phyloP scores from a whole-genome alignment of 2,329 filamentous ascomycete species.

The Fusarium vanettenii region DNA sequence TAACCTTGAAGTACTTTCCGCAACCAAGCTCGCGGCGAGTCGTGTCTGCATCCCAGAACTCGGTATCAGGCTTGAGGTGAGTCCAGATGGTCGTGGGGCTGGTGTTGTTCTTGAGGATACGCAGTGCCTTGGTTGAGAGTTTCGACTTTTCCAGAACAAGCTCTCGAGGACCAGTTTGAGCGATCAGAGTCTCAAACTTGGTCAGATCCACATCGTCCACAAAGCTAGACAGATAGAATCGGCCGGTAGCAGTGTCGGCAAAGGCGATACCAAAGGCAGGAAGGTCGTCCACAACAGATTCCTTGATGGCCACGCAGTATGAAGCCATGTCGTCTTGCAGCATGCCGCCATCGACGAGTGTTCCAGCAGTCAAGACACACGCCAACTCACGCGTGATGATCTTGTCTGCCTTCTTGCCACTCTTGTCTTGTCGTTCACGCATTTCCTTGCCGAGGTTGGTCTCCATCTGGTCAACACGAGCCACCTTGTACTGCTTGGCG shows the following conservation, averaged over 20 bases:
- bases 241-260: conserved; percentile 93
- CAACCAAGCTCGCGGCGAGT: conserved; percentile 84
- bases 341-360: conserved; percentile 95
- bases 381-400: conserved; percentile 92
- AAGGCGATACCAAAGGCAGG: conserved; percentile 93
- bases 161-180: conserved; percentile 90
- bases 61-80: conserved; percentile 83
- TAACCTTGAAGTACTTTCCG: conserved; percentile 79
- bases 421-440: conserved; percentile 84
- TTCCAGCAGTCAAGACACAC: conserved; percentile 91
- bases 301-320: conserved; percentile 95
- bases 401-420: conserved; percentile 83
- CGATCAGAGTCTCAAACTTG: conserved; percentile 96
- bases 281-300: conserved; percentile 75
- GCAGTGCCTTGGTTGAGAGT: conserved; percentile 87
- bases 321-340: conserved; percentile 98
- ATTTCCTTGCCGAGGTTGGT: conserved; percentile 97
- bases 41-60: conserved; percentile 91
- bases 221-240: conserved; percentile 94
- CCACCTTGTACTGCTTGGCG: conserved; percentile 97
- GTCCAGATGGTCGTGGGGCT: conserved; percentile 96
- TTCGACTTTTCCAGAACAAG: conserved; percentile 88
- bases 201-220: conserved; percentile 93
- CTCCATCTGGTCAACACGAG: conserved; percentile 95
- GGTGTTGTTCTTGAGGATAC: conserved; percentile 97